These are phyloP conservation scores for Scedosporium aurantiacum DNA, from an alignment of 2,329 filamentous ascomycete genomes.

Conservation along the genomic window DNA sequence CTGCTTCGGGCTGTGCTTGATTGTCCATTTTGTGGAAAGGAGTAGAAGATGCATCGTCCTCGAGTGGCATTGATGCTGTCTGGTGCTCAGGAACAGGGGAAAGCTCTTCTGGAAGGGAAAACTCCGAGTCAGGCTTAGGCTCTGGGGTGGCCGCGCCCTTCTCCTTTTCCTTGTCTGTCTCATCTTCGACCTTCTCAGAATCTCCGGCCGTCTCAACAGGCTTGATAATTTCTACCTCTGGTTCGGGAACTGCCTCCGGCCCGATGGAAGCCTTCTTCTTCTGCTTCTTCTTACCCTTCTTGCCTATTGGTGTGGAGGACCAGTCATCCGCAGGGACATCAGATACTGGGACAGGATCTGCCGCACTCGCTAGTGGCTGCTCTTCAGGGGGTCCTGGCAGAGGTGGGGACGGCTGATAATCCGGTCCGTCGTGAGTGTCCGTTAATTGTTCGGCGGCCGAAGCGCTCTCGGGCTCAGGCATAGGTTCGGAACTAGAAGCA, in stretches of 20 bases:
- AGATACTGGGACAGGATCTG: too few species aligned
- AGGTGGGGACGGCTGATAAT: too few species aligned
- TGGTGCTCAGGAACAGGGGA: background rate
- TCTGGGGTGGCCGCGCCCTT: constrained; percentile 8
- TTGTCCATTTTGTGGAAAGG: constrained; percentile 11
- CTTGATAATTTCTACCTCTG: background rate
- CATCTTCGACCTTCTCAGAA: background rate
- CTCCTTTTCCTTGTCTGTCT: constrained; percentile 9
- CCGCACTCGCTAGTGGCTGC: too few species aligned
- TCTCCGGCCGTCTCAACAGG: constrained; percentile 2
- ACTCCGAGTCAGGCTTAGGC: background rate
- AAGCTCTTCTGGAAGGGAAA: background rate
- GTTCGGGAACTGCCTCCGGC: background rate
- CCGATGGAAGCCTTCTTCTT: constrained; percentile 4
- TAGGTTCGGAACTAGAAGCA: too few species aligned
- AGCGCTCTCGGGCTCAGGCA: too few species aligned
- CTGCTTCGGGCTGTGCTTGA: constrained; percentile 3
- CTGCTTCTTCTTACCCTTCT: constrained; percentile 12
- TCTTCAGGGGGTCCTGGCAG: too few species aligned
- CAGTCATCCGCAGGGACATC: background rate
- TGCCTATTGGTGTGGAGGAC: constrained; percentile 2
- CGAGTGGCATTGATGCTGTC: background rate
- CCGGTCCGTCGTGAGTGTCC: too few species aligned
- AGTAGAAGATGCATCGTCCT: background rate
- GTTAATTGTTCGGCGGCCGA: too few species aligned